Base-by-base conservation (phyloP, 164 flowering plant genomes). In the Euptelea pleiosperma region DNA sequence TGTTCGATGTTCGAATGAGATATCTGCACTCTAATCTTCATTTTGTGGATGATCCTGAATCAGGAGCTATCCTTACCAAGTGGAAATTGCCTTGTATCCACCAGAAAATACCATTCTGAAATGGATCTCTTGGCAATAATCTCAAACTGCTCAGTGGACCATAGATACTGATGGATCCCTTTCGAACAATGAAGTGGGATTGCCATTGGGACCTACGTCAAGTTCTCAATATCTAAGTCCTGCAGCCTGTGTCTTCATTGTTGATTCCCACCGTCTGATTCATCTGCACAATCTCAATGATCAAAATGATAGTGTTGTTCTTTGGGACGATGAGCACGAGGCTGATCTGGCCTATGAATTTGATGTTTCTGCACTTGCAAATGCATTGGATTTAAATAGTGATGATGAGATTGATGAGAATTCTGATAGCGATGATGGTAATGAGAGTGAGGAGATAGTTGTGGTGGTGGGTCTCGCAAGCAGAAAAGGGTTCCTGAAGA, bases 111-210 rank as follows among this genome's bases (percentile, higher is more conserved):
- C n/a, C n/a, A n/a, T n/a, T n/a, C n/a, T n/a, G n/a, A n/a, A n/a
- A n/a, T n/a, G n/a, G n/a, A n/a, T n/a, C n/a, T n/a, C n/a, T n/a
- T n/a, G n/a, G n/a, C n/a, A n/a, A n/a, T n/a, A n/a, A n/a, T n/a
- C n/a, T n/a, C n/a, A n/a, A n/a, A n/a, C n/a, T n/a, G n/a, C n/a
- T n/a, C n/a, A n/a, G n/a, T n/a, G n/a, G n/a, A n/a, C n/a, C n/a
- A n/a, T n/a, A n/a, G n/a, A n/a, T n/a, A n/a, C n/a, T n/a, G n/a
- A n/a, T n/a, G n/a, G n/a, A n/a, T n/a, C n/a, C n/a, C n/a, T n/a
- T n/a, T n/a, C n/a, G n/a, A n/a, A n/a, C n/a, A n/a, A 78, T 92
- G 0, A 92, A 89, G 62, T 92, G 97, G 98, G 98, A 97, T 0
- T 87, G 87, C 46, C 96, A 92, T 54, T 69, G 91, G n/a, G 96